phyloP scores from a whole-genome alignment of 306 rosid genomes.

The Quercus variabilis region DNA sequence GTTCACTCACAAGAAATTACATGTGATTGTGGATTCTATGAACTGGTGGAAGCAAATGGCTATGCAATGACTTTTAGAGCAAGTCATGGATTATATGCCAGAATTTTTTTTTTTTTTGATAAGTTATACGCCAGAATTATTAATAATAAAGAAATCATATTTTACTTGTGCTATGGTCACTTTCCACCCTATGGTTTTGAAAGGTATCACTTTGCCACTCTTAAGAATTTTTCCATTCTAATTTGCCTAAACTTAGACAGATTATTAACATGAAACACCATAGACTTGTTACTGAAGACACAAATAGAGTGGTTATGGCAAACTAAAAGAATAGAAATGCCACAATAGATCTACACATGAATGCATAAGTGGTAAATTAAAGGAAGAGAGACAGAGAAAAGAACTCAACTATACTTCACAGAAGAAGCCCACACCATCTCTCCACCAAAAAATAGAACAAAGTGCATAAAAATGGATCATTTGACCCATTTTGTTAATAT shows the following conservation, averaged over 20 bases:
- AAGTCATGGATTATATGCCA: neutral
- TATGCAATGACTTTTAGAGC: neutral
- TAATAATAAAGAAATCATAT: neutral
- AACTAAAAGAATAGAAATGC: neutral
- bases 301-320: neutral
- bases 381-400: neutral
- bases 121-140: neutral
- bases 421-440: too few relatives aligned
- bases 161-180: neutral
- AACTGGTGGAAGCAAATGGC: neutral
- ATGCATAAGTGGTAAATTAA: neutral
- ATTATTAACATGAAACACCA: neutral
- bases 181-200: neutral
- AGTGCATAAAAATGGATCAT: neutral
- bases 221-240: neutral
- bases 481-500: neutral
- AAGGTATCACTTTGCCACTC: neutral
- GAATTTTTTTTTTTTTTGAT: too few relatives aligned
- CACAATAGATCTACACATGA: neutral
- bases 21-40: neutral
- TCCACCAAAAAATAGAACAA: neutral
- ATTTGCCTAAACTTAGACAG: neutral
- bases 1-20: neutral
- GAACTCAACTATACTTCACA: neutral
- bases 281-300: neutral